Evolutionary conservation across 2,329 filamentous ascomycete species (phyloP), one percentile per base, ranked within the genome.

Genomic region (Talaromyces sp.): DNA sequence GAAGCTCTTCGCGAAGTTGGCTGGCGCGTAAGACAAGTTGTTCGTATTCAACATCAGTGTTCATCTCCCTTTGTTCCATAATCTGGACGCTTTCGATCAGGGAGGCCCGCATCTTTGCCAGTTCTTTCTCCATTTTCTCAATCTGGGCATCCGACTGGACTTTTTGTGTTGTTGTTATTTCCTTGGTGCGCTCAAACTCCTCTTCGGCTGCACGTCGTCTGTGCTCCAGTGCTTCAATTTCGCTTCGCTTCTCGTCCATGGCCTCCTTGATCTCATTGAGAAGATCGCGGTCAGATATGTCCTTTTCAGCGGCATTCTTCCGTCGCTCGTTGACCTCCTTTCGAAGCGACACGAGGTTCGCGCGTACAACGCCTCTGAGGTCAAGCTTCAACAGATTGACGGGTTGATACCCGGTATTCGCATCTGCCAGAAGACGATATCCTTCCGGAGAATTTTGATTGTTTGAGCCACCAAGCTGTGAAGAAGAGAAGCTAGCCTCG

Each of bases 51-150:
- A 97, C 94, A 62, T 93, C 95, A 12, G 91, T 94, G 68, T 92
- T 96, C 85, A 97, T 96, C 79, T 97, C 92, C 59, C 91, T 83
- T 75, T 97, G 93, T 74, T 97, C 92, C 84, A 97, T 88, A 54
- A 96, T 76, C 75, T 97, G 91, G 57, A 97, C 89, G 35, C 88
- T 92, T 74, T 97, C 93, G 2, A 86, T 88, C 31, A 97, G 80
- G 11, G 88, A 88, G 2, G 88, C 85, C 48, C 92, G 85, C 91
- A 97, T 96, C 73, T 92, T 91, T 53, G 90, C 89, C n/a, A 99
- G 80, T 74, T 99, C 92, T 76, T 96, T 97, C 77, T 99, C 94
- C 88, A 97, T 95, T 80, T 94, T 94, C 76, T 99, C 94, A 68
- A 99, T 96, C 74, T 97, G 93, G 9, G 92, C 87, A 72, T 97